Percentiles rank a stretch among this genome's conserved stretches.
phyloP scores from a whole-genome alignment of 1,284 basidiomycete species.

The Marasmius fiardii region DNA sequence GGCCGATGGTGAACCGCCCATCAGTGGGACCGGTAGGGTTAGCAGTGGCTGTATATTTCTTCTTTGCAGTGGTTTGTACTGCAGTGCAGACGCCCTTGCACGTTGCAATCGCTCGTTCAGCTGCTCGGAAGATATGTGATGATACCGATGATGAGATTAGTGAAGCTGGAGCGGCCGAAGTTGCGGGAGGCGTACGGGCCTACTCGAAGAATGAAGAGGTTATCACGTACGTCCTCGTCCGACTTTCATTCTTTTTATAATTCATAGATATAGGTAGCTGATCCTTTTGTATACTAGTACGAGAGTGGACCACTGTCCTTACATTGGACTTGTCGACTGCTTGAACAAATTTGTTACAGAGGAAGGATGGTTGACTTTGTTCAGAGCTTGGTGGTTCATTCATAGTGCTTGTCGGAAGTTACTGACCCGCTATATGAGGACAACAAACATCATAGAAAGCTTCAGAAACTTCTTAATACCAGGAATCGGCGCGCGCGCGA shows the following conservation, averaged over 20 bases:
- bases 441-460: no score
- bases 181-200: not conserved
- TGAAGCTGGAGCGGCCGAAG: not conserved
- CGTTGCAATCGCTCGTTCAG: not conserved
- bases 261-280: no score
- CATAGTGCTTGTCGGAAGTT: no score
- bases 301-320: not conserved
- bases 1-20: not conserved
- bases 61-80: not conserved
- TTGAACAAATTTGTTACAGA: not conserved
- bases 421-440: no score
- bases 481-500: no score
- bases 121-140: not conserved
- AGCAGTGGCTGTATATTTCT: not conserved
- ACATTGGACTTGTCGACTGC: not conserved
- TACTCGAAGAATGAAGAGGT: conserved; percentile 1
- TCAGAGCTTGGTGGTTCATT: conserved; percentile 4
- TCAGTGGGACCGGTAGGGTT: not conserved
- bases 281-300: no score
- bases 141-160: not conserved
- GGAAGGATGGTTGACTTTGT: not conserved
- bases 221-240: not conserved
- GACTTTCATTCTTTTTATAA: not conserved
- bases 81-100: not conserved
- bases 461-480: no score